A percentile compares a stretch with the other conserved stretches of the same genome.
phyloP scores from a whole-genome alignment of 257 asterid genomes.

The Solanum sitiens region DNA sequence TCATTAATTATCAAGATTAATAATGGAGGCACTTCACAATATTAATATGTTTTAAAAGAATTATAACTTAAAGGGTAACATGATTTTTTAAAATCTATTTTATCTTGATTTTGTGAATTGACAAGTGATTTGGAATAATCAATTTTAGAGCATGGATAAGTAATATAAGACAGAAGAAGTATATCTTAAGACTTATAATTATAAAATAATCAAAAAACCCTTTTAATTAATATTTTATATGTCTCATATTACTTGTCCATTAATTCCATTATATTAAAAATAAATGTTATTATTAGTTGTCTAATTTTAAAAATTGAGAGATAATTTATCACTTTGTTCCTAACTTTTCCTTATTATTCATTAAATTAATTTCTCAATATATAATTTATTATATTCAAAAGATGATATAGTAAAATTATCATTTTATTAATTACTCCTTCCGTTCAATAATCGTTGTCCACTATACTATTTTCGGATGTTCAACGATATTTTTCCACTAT shows the following conservation, averaged over 20 bases:
- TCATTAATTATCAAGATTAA: background rate
- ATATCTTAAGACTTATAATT: background rate
- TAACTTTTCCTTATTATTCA: background rate
- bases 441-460: too few relatives aligned
- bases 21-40: too few relatives aligned
- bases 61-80: background rate
- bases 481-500: too few relatives aligned
- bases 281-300: background rate
- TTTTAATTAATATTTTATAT: background rate
- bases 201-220: background rate
- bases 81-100: background rate
- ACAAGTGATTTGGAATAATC: too few relatives aligned
- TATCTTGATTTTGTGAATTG: background rate
- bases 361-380: background rate
- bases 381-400: background rate
- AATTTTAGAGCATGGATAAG: background rate
- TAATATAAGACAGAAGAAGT: background rate
- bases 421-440: background rate
- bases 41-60: background rate
- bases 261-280: background rate
- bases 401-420: background rate
- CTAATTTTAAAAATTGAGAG: background rate
- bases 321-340: background rate
- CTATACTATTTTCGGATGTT: too few relatives aligned
- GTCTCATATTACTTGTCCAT: background rate